Conservation (phyloP, 2,329 filamentous ascomycete genomes). For the Metarhizium anisopliae region DNA sequence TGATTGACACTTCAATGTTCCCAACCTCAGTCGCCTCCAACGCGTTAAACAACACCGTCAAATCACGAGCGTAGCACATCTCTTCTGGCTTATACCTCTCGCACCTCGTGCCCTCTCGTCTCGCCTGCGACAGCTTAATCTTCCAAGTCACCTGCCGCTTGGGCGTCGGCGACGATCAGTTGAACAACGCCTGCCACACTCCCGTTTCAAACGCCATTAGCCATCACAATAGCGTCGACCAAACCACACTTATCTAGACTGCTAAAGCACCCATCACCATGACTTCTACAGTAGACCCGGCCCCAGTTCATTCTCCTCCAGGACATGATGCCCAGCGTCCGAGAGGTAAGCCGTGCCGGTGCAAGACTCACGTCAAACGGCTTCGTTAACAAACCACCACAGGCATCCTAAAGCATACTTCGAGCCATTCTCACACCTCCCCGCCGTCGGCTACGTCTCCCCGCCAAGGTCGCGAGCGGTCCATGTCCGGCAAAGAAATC, state of each 20-base stretch:
- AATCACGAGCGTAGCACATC: not conserved
- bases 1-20: too few relatives aligned
- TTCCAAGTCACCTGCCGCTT: not conserved
- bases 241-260: not conserved
- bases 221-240: not conserved
- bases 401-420: slow-evolving; percentile 92
- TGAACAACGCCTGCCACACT: not conserved
- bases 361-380: not conserved
- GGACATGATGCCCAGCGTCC: slow-evolving; percentile 32
- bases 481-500: slow-evolving; percentile 69
- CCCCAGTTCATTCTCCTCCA: slow-evolving; percentile 33
- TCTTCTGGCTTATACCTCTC: not conserved
- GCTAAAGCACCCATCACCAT: slow-evolving; percentile 17
- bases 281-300: slow-evolving; percentile 29
- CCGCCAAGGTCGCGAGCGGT: slow-evolving; percentile 24
- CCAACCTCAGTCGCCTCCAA: not conserved
- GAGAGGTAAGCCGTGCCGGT: slow-evolving; percentile 28
- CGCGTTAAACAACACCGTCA: not conserved
- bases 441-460: slow-evolving; percentile 37
- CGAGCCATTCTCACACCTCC: slow-evolving; percentile 43
- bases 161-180: not conserved
- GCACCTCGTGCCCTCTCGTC: not conserved
- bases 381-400: not conserved
- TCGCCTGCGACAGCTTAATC: not conserved
- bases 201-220: not conserved